Percentiles rank a stretch among this genome's conserved stretches.
These are phyloP conservation scores for Penicillium expansum DNA, from an alignment of 2,329 filamentous ascomycete genomes.

Conservation along the genomic window DNA sequence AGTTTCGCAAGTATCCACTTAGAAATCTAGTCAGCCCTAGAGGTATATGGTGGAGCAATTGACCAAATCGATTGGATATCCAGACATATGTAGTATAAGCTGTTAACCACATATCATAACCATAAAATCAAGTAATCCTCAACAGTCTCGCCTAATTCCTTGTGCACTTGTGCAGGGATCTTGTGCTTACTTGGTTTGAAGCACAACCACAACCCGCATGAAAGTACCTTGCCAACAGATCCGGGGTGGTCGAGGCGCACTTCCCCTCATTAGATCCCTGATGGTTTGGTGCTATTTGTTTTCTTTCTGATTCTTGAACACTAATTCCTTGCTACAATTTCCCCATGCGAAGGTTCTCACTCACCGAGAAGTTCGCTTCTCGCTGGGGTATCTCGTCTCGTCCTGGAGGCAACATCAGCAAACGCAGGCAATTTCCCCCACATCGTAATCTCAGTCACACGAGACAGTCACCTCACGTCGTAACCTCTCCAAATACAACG, in stretches of 20 bases:
- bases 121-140: background rate
- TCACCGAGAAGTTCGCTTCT: slow-evolving; percentile 31
- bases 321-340: background rate
- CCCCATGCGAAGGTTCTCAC: slow-evolving; percentile 26
- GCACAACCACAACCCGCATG: slow-evolving; percentile 11
- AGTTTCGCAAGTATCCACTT: background rate
- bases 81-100: background rate
- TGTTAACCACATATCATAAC: background rate
- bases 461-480: slow-evolving; percentile 4
- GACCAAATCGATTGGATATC: background rate
- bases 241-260: slow-evolving; percentile 20
- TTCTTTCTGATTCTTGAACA: background rate
- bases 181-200: slow-evolving; percentile 2
- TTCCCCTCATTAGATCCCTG: slow-evolving; percentile 17
- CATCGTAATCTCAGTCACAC: background rate
- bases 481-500: background rate
- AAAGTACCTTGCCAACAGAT: slow-evolving; percentile 13
- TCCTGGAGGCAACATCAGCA: slow-evolving; percentile 14
- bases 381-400: slow-evolving; percentile 27
- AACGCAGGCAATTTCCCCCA: slow-evolving; percentile 1
- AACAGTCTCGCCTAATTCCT: background rate
- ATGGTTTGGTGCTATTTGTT: slow-evolving; percentile 1
- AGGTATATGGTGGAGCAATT: background rate
- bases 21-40: background rate
- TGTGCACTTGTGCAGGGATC: slow-evolving; percentile 2